phyloP scores from a whole-genome alignment of 805 yeast genomes.

The Candida awuae region DNA sequence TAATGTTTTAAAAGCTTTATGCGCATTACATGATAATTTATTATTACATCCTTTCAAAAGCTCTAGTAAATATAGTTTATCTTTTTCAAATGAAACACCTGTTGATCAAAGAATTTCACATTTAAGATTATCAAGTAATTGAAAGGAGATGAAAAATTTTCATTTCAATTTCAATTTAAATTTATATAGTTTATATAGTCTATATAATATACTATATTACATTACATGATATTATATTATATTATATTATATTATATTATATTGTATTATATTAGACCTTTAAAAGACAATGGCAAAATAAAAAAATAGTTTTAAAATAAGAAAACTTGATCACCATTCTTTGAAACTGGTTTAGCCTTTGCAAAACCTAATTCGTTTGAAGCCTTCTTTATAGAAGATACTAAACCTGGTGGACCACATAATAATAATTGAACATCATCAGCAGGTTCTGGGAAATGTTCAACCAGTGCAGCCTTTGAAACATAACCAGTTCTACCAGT shows the following conservation, averaged over 20 bases:
- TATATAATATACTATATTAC: too few relatives aligned
- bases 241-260: too few relatives aligned
- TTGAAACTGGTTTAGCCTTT: constrained; percentile 83
- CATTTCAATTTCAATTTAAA: too few relatives aligned
- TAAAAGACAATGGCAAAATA: background rate
- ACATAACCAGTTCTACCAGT: constrained; percentile 71
- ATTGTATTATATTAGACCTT: background rate
- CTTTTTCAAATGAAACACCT: constrained; percentile 24
- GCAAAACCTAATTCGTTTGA: constrained; percentile 66
- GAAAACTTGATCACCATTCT: constrained; percentile 84
- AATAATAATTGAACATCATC: constrained; percentile 62
- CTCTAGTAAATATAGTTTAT: constrained; percentile 12
- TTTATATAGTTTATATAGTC: too few relatives aligned
- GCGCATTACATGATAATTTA: constrained; percentile 72
- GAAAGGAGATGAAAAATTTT: too few relatives aligned
- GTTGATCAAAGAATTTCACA: constrained; percentile 40
- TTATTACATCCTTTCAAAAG: constrained; percentile 38
- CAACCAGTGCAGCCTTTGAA: constrained; percentile 62
- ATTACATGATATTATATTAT: too few relatives aligned
- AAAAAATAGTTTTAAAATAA: constrained; percentile 46
- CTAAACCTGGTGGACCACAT: constrained; percentile 95
- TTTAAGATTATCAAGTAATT: constrained; percentile 33
- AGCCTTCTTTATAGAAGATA: constrained; percentile 72
- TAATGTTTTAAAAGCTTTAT: constrained; percentile 79
- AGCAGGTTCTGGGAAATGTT: constrained; percentile 53